Evolutionary conservation across 768 basidiomycete species (phyloP), one percentile per base, ranked within the genome.

Genomic region (Amanita molliuscula): DNA sequence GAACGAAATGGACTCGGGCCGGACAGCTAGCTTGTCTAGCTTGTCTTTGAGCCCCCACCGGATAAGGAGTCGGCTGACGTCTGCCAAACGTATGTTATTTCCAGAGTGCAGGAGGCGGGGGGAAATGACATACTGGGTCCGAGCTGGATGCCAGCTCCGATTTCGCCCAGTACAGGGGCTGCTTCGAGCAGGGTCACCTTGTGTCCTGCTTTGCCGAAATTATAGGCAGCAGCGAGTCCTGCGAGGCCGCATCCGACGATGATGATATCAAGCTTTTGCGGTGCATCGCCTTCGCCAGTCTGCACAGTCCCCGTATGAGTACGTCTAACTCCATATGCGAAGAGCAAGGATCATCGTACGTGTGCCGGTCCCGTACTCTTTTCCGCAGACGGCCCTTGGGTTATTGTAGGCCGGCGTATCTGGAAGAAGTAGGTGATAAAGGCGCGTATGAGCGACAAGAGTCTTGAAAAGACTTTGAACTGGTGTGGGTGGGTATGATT

Each of bases 111-210:
- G 2, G 7, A 9, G 21, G 4, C n/a, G 23, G 26, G 77, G 76
- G 16, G 66, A 63, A 23, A 55, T n/a, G 44, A 50, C 52, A 11
- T 46, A 56, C 57, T 62, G 13, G 65, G 64, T 3, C 56, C 50
- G 11, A 75, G 57, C 56, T 77, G 77, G 31, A 79, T 77, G 9
- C 77, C 77, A 3, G 77, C 77, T 2, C 77, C 76, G 5, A 75
- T 67, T 50, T 76, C 75, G 1, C 67, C 64, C 11, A 74, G 61
- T 3, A 54, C 47, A 0, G 54, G 41, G 2, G 75, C 71, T 16
- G 57, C 56, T 54, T 78, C 77, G 33, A 78, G 61, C 44, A 78
- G 61, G 26, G 73, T 75, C 46, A 78, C 67, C 4, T 56, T 67
- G 58, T 78, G 76, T 1, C 76, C 76, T 0, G 71, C 68, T 16